Conservation (phyloP, 352 stramenopile species). For the Phytophthora kernoviae region DNA sequence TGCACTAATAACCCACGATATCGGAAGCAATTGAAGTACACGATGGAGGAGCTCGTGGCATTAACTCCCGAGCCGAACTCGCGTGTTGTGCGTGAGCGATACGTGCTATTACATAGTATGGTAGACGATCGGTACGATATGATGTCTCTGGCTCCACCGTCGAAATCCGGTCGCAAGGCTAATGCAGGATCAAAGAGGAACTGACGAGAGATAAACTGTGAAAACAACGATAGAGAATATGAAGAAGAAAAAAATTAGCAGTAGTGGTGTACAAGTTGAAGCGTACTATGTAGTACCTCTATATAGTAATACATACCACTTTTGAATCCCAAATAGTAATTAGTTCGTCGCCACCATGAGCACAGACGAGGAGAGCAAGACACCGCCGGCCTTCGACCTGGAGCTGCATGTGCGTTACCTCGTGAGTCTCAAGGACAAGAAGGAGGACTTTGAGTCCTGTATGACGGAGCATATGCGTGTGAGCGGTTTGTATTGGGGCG, state of each 20-base stretch:
- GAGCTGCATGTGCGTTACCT: constrained; percentile 84
- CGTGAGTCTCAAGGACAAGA: constrained; percentile 80
- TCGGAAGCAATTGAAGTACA: constrained; percentile 83
- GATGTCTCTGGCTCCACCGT: constrained; percentile 72
- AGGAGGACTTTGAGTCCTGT: constrained; percentile 90
- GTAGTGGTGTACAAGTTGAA: constrained; percentile 19
- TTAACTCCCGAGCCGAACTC: constrained; percentile 49
- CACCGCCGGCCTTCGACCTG: constrained; percentile 52
- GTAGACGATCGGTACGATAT: constrained; percentile 89
- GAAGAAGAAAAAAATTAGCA: too few relatives aligned
- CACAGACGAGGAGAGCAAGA: constrained; percentile 28
- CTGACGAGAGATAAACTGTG: neutral
- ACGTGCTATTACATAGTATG: constrained; percentile 82
- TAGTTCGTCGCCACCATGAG: constrained; percentile 17
- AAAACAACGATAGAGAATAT: neutral
- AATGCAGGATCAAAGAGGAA: constrained; percentile 8
- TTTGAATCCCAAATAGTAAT: too few relatives aligned
- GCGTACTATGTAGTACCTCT: too few relatives aligned
- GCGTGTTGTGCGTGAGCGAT: constrained; percentile 65
- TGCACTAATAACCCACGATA: constrained; percentile 68
- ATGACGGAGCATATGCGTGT: constrained; percentile 98
- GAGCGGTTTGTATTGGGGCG: constrained; percentile 98
- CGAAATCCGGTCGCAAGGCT: constrained; percentile 42
- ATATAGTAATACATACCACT: too few relatives aligned
- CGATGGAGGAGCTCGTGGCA: constrained; percentile 72